Evolutionary conservation across 2,329 filamentous ascomycete species (phyloP).

Genomic region (Fonsecaea pugnacius): DNA sequence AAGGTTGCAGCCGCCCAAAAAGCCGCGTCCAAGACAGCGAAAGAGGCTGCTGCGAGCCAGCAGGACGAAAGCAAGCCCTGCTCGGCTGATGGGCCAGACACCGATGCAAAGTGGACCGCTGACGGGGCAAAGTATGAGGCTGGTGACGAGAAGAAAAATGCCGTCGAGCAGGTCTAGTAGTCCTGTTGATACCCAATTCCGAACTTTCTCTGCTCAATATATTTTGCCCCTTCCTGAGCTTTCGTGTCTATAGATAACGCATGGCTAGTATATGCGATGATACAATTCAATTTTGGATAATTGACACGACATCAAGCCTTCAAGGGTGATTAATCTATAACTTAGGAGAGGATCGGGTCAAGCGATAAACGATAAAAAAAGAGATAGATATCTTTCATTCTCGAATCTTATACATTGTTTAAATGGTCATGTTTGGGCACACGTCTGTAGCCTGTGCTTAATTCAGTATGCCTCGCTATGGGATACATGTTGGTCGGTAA

Average conservation of each 20-base stretch:
- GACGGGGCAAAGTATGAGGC: not conserved
- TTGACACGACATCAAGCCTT: not conserved
- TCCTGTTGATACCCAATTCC: not conserved
- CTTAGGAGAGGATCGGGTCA: too few species aligned
- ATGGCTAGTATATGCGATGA: not conserved
- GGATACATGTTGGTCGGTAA: too few species aligned
- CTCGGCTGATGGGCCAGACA: not conserved
- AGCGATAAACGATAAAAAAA: too few species aligned
- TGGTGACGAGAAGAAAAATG: not conserved
- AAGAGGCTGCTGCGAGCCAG: conserved; percentile 1
- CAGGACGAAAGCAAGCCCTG: conserved; percentile 3
- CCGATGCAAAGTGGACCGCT: not conserved
- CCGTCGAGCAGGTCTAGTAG: not conserved
- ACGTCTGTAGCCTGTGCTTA: too few species aligned
- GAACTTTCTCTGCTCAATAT: not conserved
- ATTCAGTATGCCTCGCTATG: too few species aligned
- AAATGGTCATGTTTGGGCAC: too few species aligned
- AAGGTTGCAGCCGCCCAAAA: conserved; percentile 38
- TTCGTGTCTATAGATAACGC: not conserved
- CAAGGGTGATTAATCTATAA: not conserved
- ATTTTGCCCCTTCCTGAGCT: not conserved
- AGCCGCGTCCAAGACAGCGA: conserved; percentile 22
- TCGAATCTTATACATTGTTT: too few species aligned
- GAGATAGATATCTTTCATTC: too few species aligned
- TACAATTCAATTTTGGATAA: not conserved